Conservation (phyloP, 495 filamentous ascomycete genomes). For the Pseudoneurospora amorphoporcata region DNA sequence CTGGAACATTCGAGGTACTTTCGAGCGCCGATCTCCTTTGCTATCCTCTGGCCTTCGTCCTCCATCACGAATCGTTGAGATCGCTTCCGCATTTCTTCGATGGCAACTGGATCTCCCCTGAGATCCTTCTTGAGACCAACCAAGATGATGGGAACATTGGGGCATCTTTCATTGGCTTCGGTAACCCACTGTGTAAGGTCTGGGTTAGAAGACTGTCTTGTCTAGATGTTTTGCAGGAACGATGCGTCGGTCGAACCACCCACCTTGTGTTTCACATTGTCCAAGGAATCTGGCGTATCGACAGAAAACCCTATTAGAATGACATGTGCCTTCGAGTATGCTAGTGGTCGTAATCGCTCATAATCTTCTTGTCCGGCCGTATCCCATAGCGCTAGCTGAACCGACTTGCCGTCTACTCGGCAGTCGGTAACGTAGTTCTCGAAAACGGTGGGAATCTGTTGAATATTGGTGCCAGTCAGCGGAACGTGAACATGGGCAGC, state of each 20-base stretch:
- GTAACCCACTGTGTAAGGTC: slow-evolving; percentile 67
- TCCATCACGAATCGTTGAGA: slow-evolving; percentile 74
- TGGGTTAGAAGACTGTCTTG: slow-evolving; percentile 4
- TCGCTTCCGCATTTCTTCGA: slow-evolving; percentile 96
- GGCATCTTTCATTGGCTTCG: slow-evolving; percentile 91
- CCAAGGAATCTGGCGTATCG: slow-evolving; percentile 90
- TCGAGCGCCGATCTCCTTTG: slow-evolving; percentile 75
- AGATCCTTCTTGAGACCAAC: slow-evolving; percentile 98
- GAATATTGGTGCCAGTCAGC: slow-evolving; percentile 1
- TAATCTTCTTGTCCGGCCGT: slow-evolving; percentile 99
- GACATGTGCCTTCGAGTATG: slow-evolving; percentile 96
- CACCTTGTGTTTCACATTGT: slow-evolving; percentile 97
- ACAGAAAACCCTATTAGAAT: slow-evolving; percentile 93
- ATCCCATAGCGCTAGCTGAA: slow-evolving; percentile 98
- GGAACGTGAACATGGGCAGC: not conserved
- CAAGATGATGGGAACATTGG: slow-evolving; percentile 86
- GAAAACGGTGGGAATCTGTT: slow-evolving; percentile 94
- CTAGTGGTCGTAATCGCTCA: slow-evolving; percentile 85
- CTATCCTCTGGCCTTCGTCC: slow-evolving; percentile 69
- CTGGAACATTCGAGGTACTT: slow-evolving; percentile 98
- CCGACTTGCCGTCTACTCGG: slow-evolving; percentile 92
- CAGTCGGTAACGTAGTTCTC: slow-evolving; percentile 99
- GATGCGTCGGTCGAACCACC: slow-evolving; percentile 18
- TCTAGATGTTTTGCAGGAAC: not conserved
- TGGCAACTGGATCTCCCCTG: slow-evolving; percentile 82